phyloP scores from a whole-genome alignment of 1,284 basidiomycete species.

The Naganishia sp. region DNA sequence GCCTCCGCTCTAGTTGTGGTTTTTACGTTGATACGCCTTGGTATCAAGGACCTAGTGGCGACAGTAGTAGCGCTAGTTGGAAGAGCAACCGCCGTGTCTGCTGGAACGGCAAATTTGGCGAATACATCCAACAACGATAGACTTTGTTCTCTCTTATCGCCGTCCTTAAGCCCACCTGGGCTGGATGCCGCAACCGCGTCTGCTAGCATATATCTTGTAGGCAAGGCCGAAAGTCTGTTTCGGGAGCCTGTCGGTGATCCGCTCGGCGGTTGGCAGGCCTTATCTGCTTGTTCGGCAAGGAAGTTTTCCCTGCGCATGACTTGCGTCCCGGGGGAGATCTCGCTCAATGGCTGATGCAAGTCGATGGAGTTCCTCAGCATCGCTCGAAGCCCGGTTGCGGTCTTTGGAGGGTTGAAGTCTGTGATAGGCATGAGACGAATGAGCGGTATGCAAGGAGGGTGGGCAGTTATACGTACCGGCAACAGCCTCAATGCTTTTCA shows the following conservation, averaged over 20 bases:
- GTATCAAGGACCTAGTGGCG: not conserved
- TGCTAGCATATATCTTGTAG: constrained; percentile 29
- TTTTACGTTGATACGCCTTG: not conserved
- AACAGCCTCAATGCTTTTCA: constrained; percentile 12
- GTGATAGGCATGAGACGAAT: not conserved
- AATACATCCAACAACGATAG: constrained; percentile 8
- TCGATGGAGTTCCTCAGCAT: constrained; percentile 29
- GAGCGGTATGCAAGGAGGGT: not conserved
- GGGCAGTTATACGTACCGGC: constrained; percentile 12
- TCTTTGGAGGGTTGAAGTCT: constrained; percentile 30
- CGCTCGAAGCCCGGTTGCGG: constrained; percentile 13
- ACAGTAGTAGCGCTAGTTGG: not conserved
- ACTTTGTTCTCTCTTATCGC: not conserved
- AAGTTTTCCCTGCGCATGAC: constrained; percentile 14
- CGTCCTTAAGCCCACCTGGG: not conserved
- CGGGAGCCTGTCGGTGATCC: not conserved
- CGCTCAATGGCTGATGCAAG: constrained; percentile 25
- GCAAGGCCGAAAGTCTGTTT: constrained; percentile 2
- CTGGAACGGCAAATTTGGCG: constrained; percentile 1
- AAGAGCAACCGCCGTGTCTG: not conserved
- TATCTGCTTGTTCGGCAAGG: not conserved
- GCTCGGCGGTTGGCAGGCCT: not conserved
- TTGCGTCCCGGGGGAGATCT: constrained; percentile 30
- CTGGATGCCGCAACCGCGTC: not conserved
- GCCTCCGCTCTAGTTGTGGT: not conserved